phyloP scores from a whole-genome alignment of 2,329 filamentous ascomycete species.

The Ophiostoma sp. region DNA sequence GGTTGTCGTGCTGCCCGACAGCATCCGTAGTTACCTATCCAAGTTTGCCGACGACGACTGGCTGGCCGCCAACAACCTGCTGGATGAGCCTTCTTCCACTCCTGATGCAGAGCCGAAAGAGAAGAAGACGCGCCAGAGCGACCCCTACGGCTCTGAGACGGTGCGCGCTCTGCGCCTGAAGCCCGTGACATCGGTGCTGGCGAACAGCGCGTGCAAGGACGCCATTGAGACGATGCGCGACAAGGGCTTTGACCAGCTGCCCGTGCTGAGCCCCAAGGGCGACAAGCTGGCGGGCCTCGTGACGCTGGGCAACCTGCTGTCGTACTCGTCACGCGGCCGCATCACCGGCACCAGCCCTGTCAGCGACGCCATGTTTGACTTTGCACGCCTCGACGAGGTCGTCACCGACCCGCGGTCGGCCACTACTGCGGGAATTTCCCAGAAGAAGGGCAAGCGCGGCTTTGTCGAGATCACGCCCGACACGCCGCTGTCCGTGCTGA shows the following conservation, averaged over 20 bases:
- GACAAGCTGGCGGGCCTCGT: conserved; percentile 81
- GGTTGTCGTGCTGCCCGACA: conserved; percentile 88
- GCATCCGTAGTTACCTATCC: conserved; percentile 92
- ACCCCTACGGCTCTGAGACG: conserved; percentile 72
- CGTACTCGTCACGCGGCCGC: conserved; percentile 78
- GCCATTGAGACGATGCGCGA: conserved; percentile 98
- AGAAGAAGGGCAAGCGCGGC: conserved; percentile 49
- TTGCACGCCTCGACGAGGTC: conserved; percentile 78
- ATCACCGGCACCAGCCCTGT: conserved; percentile 70
- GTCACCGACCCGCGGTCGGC: conserved; percentile 69
- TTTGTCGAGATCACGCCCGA: conserved; percentile 94
- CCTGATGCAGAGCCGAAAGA: not conserved
- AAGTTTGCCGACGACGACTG: conserved; percentile 99
- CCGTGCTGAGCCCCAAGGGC: conserved; percentile 68
- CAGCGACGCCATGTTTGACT: conserved; percentile 93
- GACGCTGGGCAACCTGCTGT: conserved; percentile 89
- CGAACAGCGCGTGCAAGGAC: conserved; percentile 67
- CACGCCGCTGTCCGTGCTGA: conserved; percentile 75
- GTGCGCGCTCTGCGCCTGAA: conserved; percentile 82
- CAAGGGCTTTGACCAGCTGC: conserved; percentile 95
- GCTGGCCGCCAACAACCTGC: conserved; percentile 91
- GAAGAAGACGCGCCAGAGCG: conserved; percentile 44
- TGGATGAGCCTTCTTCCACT: conserved; percentile 45
- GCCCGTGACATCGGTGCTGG: conserved; percentile 79
- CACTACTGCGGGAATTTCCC: not conserved